These are phyloP conservation scores for Calonectria hongkongensis DNA, from an alignment of 2,329 filamentous ascomycete species.

Conservation along the genomic window DNA sequence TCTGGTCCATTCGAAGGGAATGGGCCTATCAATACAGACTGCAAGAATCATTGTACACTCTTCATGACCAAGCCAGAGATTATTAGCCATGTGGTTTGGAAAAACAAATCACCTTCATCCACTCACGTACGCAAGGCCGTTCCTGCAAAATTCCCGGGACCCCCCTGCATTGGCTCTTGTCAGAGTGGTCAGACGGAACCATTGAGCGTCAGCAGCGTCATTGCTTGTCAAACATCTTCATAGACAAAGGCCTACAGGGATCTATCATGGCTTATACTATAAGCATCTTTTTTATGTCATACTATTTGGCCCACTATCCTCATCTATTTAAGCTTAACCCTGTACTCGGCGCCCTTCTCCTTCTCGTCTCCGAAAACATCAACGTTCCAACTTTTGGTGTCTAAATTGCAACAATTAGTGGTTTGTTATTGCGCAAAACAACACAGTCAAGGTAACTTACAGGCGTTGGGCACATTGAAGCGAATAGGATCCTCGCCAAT, in stretches of 20 bases:
- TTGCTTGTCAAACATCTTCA: too few relatives aligned
- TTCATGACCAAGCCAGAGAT: constrained; percentile 6
- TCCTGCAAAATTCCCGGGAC: background rate
- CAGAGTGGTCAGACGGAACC: too few relatives aligned
- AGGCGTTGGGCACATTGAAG: constrained; percentile 16
- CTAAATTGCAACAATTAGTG: background rate
- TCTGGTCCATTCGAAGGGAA: constrained; percentile 15
- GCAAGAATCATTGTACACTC: constrained; percentile 35
- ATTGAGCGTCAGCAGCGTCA: too few relatives aligned
- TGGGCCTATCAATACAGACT: constrained; percentile 36
- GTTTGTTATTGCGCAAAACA: background rate
- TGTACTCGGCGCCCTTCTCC: constrained; percentile 12
- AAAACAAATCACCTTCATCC: constrained; percentile 21
- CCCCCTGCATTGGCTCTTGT: background rate
- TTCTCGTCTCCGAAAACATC: constrained; percentile 18
- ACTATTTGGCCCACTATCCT: background rate
- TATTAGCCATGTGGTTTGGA: constrained; percentile 14
- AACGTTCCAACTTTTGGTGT: constrained; percentile 2
- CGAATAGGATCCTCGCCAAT: constrained; percentile 13
- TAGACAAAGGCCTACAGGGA: constrained; percentile 19
- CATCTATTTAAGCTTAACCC: constrained; percentile 7
- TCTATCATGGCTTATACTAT: background rate
- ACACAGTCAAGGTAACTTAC: background rate
- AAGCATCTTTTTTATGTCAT: background rate
- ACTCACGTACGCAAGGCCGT: background rate